These are phyloP conservation scores for Quercus parvula DNA, from an alignment of 306 rosid species.

Conservation along the genomic window DNA sequence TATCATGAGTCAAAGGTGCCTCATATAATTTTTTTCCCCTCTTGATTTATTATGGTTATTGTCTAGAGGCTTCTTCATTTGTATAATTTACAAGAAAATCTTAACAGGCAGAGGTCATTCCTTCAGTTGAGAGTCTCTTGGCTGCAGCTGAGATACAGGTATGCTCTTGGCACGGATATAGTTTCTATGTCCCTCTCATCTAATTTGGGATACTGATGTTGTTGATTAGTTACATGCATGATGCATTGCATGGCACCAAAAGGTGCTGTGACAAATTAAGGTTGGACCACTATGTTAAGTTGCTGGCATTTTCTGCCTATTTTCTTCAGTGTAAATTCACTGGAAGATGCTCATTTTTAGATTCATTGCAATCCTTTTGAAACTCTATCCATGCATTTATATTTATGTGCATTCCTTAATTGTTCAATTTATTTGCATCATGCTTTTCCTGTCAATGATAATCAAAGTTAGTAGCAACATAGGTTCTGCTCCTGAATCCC, in stretches of 20 bases:
- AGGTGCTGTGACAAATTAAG: not conserved
- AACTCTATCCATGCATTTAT: not conserved
- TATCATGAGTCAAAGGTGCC: conserved; percentile 92
- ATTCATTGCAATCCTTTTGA: not conserved
- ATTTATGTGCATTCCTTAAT: not conserved
- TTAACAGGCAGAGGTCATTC: conserved; percentile 81
- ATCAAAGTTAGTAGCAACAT: not conserved
- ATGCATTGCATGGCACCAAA: not conserved
- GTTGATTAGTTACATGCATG: not conserved
- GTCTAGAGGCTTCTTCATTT: conserved; percentile 10
- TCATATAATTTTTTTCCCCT: not conserved
- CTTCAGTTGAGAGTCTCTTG: conserved; percentile 80
- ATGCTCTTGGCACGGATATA: conserved; percentile 4
- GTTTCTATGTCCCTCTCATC: conserved; percentile 14
- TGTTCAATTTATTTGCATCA: not conserved
- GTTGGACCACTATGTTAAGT: not conserved
- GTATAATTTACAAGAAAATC: conserved; percentile 16
- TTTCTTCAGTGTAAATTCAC: not conserved
- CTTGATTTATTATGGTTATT: conserved; percentile 9
- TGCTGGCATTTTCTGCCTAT: not conserved
- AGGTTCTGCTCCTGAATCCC: not conserved
- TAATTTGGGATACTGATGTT: conserved; percentile 7
- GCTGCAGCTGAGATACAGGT: conserved; percentile 87
- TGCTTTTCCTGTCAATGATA: not conserved
- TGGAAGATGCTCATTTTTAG: not conserved